Percentiles rank a stretch among this genome's conserved stretches.
phyloP scores from a whole-genome alignment of 495 filamentous ascomycete genomes.

The Penicillium simplicissimum region DNA sequence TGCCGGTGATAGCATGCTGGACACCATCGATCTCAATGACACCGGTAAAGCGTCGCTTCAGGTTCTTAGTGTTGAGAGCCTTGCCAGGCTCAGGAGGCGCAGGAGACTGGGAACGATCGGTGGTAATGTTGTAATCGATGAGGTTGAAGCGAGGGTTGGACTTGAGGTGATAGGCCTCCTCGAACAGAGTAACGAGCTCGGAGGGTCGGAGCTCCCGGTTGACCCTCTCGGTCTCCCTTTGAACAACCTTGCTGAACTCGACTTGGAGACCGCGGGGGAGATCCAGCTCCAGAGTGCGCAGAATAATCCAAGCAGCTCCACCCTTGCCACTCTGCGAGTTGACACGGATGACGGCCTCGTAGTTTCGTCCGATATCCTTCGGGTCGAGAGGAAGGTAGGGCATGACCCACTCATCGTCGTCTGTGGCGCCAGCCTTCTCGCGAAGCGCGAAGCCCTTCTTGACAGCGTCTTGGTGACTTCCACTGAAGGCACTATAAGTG shows the following conservation, averaged over 20 bases:
- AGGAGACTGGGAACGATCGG: conserved; percentile 79
- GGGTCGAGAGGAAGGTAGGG: conserved; percentile 95
- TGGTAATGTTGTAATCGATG: conserved; percentile 88
- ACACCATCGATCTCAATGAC: conserved; percentile 79
- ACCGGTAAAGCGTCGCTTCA: conserved; percentile 84
- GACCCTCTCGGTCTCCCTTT: conserved; percentile 68
- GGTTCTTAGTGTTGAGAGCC: conserved; percentile 70
- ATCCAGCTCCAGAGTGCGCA: conserved; percentile 84
- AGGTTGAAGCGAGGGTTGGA: conserved; percentile 80
- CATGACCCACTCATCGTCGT: conserved; percentile 67
- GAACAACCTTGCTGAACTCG: conserved; percentile 86
- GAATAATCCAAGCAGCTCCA: conserved; percentile 92
- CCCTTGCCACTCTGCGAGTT: conserved; percentile 97
- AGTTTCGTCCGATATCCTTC: conserved; percentile 89
- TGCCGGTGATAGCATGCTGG: conserved; percentile 76
- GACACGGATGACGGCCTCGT: conserved; percentile 97
- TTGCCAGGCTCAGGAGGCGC: conserved; percentile 67
- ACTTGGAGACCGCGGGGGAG: conserved; percentile 90
- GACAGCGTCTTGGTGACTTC: conserved; percentile 90
- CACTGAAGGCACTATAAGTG: conserved; percentile 14
- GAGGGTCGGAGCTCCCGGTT: conserved; percentile 78
- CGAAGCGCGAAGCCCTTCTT: conserved; percentile 90
- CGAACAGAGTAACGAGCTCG: conserved; percentile 87
- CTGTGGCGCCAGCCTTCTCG: conserved; percentile 55
- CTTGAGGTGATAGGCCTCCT: conserved; percentile 80